Conservation (phyloP, 805 yeast genomes). For the Cyberlindnera xylosilytica region DNA sequence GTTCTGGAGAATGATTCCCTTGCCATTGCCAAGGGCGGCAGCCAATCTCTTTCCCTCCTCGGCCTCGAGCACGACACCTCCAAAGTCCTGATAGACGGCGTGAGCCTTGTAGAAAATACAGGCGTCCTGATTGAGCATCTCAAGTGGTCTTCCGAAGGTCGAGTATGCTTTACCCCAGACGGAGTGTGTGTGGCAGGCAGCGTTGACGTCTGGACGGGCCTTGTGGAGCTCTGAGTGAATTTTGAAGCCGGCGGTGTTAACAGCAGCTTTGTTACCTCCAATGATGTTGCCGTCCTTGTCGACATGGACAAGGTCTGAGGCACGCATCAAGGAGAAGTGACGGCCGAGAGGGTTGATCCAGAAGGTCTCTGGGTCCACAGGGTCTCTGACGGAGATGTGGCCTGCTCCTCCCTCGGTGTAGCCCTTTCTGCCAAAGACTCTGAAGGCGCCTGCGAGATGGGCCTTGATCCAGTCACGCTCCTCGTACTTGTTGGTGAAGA, state of each 20-base stretch:
- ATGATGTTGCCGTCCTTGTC: slow-evolving; percentile 62
- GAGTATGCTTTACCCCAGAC: slow-evolving; percentile 63
- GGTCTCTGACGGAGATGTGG: slow-evolving; percentile 83
- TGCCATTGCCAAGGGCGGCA: slow-evolving; percentile 50
- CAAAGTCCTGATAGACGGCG: slow-evolving; percentile 64
- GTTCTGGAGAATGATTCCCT: slow-evolving; percentile 61
- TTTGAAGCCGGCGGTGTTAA: slow-evolving; percentile 68
- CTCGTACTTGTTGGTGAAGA: slow-evolving; percentile 43
- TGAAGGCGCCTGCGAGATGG: slow-evolving; percentile 84
- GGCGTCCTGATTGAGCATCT: slow-evolving; percentile 78
- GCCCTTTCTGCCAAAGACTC: slow-evolving; percentile 77
- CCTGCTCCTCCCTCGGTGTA: slow-evolving; percentile 81
- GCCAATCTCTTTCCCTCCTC: slow-evolving; percentile 66
- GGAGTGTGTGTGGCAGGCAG: slow-evolving; percentile 73
- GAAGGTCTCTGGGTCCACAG: slow-evolving; percentile 73
- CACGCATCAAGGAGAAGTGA: slow-evolving; percentile 62
- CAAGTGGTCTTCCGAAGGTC: slow-evolving; percentile 61
- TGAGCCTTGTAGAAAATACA: slow-evolving; percentile 66
- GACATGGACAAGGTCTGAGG: slow-evolving; percentile 60
- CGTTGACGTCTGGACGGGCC: slow-evolving; percentile 67
- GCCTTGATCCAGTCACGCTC: slow-evolving; percentile 56
- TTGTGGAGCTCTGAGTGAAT: slow-evolving; percentile 67
- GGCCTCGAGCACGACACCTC: slow-evolving; percentile 72
- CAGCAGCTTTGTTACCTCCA: slow-evolving; percentile 52
- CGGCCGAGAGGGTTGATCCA: slow-evolving; percentile 90